phyloP scores from a whole-genome alignment of 495 filamentous ascomycete genomes.

The Penicillium simplicissimum region DNA sequence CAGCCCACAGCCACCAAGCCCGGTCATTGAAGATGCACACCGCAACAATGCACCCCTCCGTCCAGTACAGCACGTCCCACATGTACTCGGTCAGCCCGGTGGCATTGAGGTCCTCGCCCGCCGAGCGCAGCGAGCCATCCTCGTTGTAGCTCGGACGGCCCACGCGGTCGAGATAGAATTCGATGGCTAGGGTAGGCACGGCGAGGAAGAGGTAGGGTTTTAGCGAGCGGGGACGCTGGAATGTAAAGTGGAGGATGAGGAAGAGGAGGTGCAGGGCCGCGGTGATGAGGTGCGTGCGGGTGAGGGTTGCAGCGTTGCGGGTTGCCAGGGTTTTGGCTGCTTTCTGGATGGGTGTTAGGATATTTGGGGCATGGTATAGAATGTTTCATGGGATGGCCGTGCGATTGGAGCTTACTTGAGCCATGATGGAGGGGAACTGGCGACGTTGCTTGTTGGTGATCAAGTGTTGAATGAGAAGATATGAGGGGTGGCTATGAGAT shows the following conservation, averaged over 20 bases:
- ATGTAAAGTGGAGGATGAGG: constrained; percentile 63
- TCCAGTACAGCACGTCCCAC: constrained; percentile 96
- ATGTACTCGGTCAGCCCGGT: constrained; percentile 93
- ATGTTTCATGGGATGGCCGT: neutral
- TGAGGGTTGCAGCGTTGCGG: constrained; percentile 71
- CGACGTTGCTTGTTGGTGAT: neutral
- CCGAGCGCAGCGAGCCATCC: constrained; percentile 66
- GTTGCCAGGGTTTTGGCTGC: constrained; percentile 88
- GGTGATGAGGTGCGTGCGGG: constrained; percentile 76
- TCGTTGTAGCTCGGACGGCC: constrained; percentile 72
- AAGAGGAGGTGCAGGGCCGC: constrained; percentile 70
- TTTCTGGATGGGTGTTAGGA: constrained; percentile 60
- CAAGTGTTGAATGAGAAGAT: neutral
- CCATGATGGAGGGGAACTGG: constrained; percentile 26
- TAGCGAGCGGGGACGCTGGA: constrained; percentile 68
- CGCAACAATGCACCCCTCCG: constrained; percentile 66
- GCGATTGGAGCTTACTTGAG: constrained; percentile 32
- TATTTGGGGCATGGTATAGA: neutral
- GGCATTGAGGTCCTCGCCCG: constrained; percentile 87
- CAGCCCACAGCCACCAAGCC: constrained; percentile 72
- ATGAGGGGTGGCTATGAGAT: neutral
- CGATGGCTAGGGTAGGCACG: constrained; percentile 70
- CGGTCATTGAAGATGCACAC: constrained; percentile 71
- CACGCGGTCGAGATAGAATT: constrained; percentile 79
- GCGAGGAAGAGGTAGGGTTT: constrained; percentile 71